Base-by-base conservation (phyloP, 1,284 basidiomycete genomes). In the Fistulinella cinereoalba region DNA sequence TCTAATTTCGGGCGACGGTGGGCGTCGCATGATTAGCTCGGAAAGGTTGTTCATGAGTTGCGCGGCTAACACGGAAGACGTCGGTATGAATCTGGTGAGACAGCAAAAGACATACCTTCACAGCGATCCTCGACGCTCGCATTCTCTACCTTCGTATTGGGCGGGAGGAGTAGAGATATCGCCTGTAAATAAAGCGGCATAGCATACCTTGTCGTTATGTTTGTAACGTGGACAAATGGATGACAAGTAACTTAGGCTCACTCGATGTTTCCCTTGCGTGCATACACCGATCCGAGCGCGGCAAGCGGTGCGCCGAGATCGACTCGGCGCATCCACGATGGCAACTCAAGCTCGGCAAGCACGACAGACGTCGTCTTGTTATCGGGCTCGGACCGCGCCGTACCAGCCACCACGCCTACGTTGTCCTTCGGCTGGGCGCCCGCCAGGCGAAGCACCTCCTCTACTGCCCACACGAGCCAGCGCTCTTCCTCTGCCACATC, bases 291-390 rank as follows among this genome's bases (percentile, higher is more conserved):
- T 1, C 79, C 87, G 2, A 90, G 69, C 4, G 80, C 76, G 55
- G 86, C 83, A 31, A 89, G 70, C 0, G 84, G 84, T 6, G 82
- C 79, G n/a, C 79, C 81, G 12, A 89, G 63, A 56, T 89, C 83
- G 16, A 75, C 73, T 39, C 51, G 54, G n/a, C 61, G 51, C 27
- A 80, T 76, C 87, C 88, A 88, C 15, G 57, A 49, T 0, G 87
- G 86, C 31, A 88, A 58, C 11, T 73, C 71, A 8, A 89, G 66
- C 43, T 80, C 77, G 0, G 73, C 70, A 9, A 82, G 65, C 32
- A 74, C 47, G 1, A 61, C 29, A 8, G 58, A 38, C 12, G 47
- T 37, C 4, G 44, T 24, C 8, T 11, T 22, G 12, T n/a, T n/a
- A n/a, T n/a, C n/a, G n/a, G n/a, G n/a, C n/a, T n/a, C n/a, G n/a